Evolutionary conservation across 1,284 basidiomycete species (phyloP).

Genomic region (Mycosarcoma maydis): DNA sequence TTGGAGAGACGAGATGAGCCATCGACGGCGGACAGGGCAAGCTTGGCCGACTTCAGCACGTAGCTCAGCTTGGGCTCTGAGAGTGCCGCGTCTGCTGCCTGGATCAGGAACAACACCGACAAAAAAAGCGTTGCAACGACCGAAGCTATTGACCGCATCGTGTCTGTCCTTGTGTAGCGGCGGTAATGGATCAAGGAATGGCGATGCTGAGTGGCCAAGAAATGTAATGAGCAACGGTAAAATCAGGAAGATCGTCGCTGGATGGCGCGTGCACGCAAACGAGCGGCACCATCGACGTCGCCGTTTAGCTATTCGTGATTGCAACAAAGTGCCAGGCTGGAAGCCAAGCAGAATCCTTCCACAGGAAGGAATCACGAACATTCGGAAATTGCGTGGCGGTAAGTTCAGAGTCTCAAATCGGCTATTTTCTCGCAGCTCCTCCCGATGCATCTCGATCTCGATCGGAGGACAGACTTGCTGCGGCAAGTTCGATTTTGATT

Average conservation of each 20-base stretch:
- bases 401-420: no score
- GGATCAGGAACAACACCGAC: conserved; percentile 19
- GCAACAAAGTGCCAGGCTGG: conserved; percentile 21
- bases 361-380: no score
- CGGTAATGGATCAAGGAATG: no score
- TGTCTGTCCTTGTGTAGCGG: not conserved
- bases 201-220: no score
- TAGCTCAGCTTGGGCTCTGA: conserved; percentile 43
- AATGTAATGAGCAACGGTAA: no score
- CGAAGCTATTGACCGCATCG: conserved; percentile 28
- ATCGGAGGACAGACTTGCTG: conserved; percentile 16
- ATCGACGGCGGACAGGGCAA: conserved; percentile 44
- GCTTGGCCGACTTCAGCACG: conserved; percentile 42
- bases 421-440: no score
- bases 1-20: conserved; percentile 46
- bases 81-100: conserved; percentile 24
- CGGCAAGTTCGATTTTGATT: conserved; percentile 42
- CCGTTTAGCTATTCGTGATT: no score
- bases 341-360: no score
- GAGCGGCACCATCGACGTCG: not conserved
- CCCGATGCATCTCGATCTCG: no score
- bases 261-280: conserved; percentile 34
- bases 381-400: no score
- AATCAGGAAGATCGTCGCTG: not conserved
- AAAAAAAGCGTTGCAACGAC: conserved; percentile 4